Evolutionary conservation across 2,329 filamentous ascomycete genomes (phyloP).

Genomic region (Calycina marina): DNA sequence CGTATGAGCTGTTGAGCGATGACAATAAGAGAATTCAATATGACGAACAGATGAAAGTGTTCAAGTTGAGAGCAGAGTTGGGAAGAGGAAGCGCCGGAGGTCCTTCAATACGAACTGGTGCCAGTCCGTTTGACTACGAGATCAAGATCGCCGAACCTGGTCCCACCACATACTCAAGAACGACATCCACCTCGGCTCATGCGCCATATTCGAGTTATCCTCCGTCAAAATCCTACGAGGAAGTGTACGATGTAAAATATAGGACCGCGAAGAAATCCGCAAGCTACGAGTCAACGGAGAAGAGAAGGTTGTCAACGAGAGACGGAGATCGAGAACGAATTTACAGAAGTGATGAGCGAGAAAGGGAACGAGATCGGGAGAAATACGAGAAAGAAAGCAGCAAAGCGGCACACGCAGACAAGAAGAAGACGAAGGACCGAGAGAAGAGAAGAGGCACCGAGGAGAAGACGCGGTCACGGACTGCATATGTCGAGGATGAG

Average conservation of each 20-base stretch:
- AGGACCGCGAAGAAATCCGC: constrained; percentile 29
- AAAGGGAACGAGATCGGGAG: constrained; percentile 19
- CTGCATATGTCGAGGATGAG: constrained; percentile 17
- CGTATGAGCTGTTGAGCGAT: constrained; percentile 81
- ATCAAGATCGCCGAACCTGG: constrained; percentile 37
- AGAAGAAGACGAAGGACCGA: constrained; percentile 24
- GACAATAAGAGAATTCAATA: constrained; percentile 59
- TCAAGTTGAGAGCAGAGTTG: constrained; percentile 41
- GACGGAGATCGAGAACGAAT: constrained; percentile 23
- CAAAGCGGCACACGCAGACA: constrained; percentile 16
- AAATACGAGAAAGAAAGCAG: constrained; percentile 20
- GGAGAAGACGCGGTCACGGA: constrained; percentile 15
- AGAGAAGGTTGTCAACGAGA: constrained; percentile 17
- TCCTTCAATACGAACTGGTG: constrained; percentile 24
- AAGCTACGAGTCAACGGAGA: constrained; percentile 28
- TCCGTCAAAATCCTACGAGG: constrained; percentile 29
- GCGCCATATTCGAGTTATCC: constrained; percentile 13
- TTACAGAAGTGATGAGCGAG: constrained; percentile 21
- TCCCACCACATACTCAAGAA: constrained; percentile 24
- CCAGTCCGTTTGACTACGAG: constrained; percentile 28
- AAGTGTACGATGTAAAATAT: constrained; percentile 32
- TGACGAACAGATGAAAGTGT: constrained; percentile 58
- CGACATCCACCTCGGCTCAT: constrained; percentile 12
- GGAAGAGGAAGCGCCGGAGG: constrained; percentile 24
- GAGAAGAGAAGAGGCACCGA: constrained; percentile 24